Evolutionary conservation across 1,139 yeast genomes (phyloP), one percentile per base, ranked within the genome.

Genomic region (Dujonia santamariae): DNA sequence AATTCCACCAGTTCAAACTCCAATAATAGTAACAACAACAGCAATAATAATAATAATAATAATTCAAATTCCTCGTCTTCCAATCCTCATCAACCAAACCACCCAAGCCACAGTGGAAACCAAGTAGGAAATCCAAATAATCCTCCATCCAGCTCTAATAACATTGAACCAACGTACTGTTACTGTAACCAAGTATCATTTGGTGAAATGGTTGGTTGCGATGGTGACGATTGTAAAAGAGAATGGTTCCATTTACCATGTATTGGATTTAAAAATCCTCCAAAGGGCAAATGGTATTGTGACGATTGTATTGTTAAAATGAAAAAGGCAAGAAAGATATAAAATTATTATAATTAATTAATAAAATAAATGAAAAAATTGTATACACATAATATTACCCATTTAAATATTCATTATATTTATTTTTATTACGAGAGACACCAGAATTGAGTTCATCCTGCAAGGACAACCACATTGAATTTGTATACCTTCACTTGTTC

Each of bases 141-240:
- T n/a, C 23, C 23, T 12, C 11, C 9, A 12, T 11, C 42, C 16
- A 12, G 23, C 23, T 9, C 23, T 12, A 21, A 21, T 12, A 44
- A 40, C 29, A 59, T 56, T 32, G 96, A 92, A 53, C 96, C 95
- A 1, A 78, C 92, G 3, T 92, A 92, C 56, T 92, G 98, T 59
- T 87, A 87, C 61, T 92, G 98, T 64, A 87, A 88, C 56, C 96
- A 90, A 55, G 95, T 88, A 1, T 90, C 97, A 3, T 90, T 85
- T 57, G 98, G 98, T 14, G 97, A 92, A 53, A 92, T 92, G 98
- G 97, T 92, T 41, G 98, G 96, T 3, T 92, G 98, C 61, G 98
- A 92, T 54, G 96, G 96, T 3, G 92, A 85, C 31, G 80, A 83
- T 43, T 92, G 98, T 63, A 83, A 83, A 54, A 72, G 90, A 36